Conservation (phyloP, 257 asterid species). For the Galeopsis tetrahit region DNA sequence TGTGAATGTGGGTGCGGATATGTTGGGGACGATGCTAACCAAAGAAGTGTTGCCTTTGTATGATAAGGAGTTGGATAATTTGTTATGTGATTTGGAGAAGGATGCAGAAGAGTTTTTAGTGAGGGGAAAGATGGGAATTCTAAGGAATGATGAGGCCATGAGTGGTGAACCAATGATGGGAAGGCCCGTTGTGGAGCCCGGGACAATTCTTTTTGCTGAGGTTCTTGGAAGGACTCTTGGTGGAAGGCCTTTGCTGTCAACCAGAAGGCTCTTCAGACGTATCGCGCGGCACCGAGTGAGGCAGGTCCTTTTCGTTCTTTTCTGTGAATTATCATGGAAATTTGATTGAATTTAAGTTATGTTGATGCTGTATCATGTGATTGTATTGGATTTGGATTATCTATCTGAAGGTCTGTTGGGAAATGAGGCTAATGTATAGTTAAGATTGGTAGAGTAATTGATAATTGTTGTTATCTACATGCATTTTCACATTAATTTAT, state of each 20-base stretch:
- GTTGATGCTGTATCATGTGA: conserved; percentile 28
- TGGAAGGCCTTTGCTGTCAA: conserved; percentile 87
- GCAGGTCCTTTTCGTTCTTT: conserved; percentile 87
- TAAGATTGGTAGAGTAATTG: conserved; percentile 16
- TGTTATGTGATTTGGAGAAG: conserved; percentile 73
- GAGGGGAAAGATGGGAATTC: conserved; percentile 73
- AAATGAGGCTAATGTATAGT: neutral
- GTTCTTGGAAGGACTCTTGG: conserved; percentile 96
- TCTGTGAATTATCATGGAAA: conserved; percentile 19
- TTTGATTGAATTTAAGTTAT: neutral
- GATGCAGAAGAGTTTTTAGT: conserved; percentile 65
- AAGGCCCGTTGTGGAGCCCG: conserved; percentile 86
- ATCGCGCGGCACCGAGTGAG: conserved; percentile 98
- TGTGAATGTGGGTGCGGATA: conserved; percentile 85
- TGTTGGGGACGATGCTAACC: conserved; percentile 89
- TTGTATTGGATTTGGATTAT: conserved; percentile 25
- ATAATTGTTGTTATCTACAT: neutral
- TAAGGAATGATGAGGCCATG: conserved; percentile 67
- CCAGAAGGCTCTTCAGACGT: conserved; percentile 73
- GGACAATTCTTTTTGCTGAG: conserved; percentile 85
- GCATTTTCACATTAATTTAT: neutral
- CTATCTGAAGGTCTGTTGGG: neutral
- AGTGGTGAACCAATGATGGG: conserved; percentile 51
- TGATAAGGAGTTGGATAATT: conserved; percentile 73
- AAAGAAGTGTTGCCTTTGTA: conserved; percentile 92